Evolutionary conservation across 768 basidiomycete genomes (phyloP).

Genomic region (Mycena sanguinolenta): DNA sequence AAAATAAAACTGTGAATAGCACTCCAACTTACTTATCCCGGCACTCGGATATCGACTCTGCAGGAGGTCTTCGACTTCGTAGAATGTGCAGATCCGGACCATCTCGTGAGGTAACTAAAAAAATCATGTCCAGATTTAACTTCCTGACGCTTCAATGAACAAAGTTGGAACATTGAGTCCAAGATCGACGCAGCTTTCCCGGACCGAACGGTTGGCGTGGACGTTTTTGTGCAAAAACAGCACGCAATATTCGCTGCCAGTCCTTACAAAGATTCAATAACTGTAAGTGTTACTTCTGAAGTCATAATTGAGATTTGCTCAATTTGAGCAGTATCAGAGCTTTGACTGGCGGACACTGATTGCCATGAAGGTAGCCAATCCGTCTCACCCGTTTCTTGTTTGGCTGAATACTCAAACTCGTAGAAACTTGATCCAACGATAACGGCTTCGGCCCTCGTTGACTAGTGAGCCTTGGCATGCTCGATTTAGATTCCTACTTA

Average conservation of each 20-base stretch:
- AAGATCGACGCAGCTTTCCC: conserved; percentile 73
- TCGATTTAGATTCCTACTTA: not conserved
- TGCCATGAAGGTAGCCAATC: conserved; percentile 73
- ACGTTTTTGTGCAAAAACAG: conserved; percentile 75
- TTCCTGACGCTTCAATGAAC: not conserved
- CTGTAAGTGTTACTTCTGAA: conserved; percentile 54
- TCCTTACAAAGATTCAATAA: conserved; percentile 73
- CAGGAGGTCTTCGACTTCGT: conserved; percentile 83
- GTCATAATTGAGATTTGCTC: not conserved
- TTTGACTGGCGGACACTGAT: conserved; percentile 86
- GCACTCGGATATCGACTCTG: conserved; percentile 79
- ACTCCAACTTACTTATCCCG: conserved; percentile 74
- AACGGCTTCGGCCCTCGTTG: conserved; percentile 73
- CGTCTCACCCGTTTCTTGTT: not conserved
- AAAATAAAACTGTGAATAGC: conserved; percentile 51
- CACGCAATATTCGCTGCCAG: conserved; percentile 69
- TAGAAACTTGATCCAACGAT: conserved; percentile 70
- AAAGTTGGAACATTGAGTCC: conserved; percentile 79
- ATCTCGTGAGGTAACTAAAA: conserved; percentile 58
- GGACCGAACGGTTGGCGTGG: conserved; percentile 64
- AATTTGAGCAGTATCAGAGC: conserved; percentile 75
- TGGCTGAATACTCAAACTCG: not conserved
- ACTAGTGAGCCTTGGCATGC: conserved; percentile 60
- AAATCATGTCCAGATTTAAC: not conserved
- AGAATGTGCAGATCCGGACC: conserved; percentile 76